Conservation (phyloP, 768 basidiomycete genomes). For the Auricularia sp. region DNA sequence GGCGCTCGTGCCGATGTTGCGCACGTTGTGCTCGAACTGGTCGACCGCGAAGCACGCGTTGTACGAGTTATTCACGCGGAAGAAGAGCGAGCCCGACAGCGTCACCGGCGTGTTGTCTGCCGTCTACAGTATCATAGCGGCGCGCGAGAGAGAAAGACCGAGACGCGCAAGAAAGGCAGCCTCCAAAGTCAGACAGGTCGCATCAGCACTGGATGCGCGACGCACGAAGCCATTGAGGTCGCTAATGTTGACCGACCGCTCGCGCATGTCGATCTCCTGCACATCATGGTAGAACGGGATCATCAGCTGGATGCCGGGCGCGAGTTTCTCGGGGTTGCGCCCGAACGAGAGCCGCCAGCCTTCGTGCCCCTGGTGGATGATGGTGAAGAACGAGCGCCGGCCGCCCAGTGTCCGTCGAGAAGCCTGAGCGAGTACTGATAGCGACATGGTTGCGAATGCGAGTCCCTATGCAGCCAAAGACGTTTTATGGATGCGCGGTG, state of each 20-base stretch:
- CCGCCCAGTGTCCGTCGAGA: no score
- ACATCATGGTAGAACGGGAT: slow-evolving; percentile 39
- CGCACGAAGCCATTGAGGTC: slow-evolving; percentile 25
- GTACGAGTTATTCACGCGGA: slow-evolving; percentile 41
- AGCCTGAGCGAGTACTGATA: no score
- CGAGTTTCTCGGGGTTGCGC: slow-evolving; percentile 33
- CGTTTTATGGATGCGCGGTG: no score
- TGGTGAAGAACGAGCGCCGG: slow-evolving; percentile 32
- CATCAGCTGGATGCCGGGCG: slow-evolving; percentile 35
- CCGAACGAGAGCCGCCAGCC: slow-evolving; percentile 45
- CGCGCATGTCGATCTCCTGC: slow-evolving; percentile 36
- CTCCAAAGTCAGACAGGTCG: not conserved
- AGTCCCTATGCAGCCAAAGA: no score
- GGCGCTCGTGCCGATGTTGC: slow-evolving; percentile 44
- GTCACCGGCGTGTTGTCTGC: slow-evolving; percentile 34
- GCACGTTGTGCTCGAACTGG: slow-evolving; percentile 39
- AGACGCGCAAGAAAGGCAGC: not conserved
- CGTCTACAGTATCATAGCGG: not conserved
- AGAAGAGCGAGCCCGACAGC: slow-evolving; percentile 47
- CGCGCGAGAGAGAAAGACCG: not conserved
- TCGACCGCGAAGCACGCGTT: slow-evolving; percentile 44
- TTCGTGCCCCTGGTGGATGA: slow-evolving; percentile 43
- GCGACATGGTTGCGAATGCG: no score
- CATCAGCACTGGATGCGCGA: not conserved
- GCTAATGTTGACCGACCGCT: slow-evolving; percentile 27